phyloP scores from a whole-genome alignment of 2,329 filamentous ascomycete species.

The Diaporthe aspalathi region DNA sequence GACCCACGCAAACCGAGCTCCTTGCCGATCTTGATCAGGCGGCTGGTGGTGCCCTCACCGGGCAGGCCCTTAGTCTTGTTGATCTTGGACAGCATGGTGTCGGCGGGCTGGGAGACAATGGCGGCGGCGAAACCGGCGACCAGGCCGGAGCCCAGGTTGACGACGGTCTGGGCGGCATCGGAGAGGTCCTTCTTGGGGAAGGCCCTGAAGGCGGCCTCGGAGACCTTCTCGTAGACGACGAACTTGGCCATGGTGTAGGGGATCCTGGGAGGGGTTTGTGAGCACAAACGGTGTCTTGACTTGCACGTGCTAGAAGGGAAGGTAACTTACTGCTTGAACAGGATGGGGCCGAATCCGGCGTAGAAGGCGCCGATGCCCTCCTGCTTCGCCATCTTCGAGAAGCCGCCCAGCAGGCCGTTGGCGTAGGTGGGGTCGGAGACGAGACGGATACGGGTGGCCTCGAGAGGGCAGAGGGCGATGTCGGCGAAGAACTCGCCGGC shows the following conservation, averaged over 20 bases:
- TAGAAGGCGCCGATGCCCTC: conserved; percentile 91
- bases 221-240: conserved; percentile 44
- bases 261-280: conserved; percentile 39
- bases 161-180: conserved; percentile 58
- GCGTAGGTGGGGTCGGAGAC: conserved; percentile 90
- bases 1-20: conserved; percentile 76
- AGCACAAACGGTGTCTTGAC: not conserved
- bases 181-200: conserved; percentile 46
- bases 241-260: conserved; percentile 45
- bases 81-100: conserved; percentile 83
- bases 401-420: conserved; percentile 80
- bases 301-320: not conserved
- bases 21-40: conserved; percentile 77
- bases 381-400: conserved; percentile 83
- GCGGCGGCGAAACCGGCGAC: conserved; percentile 80
- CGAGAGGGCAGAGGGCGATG: conserved; percentile 88
- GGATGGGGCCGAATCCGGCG: conserved; percentile 88
- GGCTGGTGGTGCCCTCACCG: conserved; percentile 75
- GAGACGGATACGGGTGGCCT: conserved; percentile 93
- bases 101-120: conserved; percentile 78
- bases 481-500: conserved; percentile 78
- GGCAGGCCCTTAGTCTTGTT: conserved; percentile 80
- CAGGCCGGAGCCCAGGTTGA: conserved; percentile 79
- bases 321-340: conserved; percentile 79
- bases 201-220: conserved; percentile 40